Evolutionary conservation across 2,329 filamentous ascomycete genomes (phyloP), one percentile per base, ranked within the genome.

Genomic region (Nemania serpens): DNA sequence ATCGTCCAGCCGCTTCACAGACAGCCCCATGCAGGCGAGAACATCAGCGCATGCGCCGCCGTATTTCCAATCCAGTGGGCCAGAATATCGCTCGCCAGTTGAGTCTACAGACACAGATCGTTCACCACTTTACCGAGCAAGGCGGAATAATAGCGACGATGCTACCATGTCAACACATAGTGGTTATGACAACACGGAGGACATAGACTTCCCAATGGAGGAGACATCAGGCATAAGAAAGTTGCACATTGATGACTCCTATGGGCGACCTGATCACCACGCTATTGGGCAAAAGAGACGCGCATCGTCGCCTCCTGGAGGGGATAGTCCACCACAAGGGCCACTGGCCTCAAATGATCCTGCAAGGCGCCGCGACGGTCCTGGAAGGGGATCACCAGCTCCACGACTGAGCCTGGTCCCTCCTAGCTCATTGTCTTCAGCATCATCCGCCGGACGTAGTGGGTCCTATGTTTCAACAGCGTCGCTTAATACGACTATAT

Each of bases 141-240:
- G 76, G 61, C 77, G 82, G 55, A 82, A 80, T 34, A 83, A 84
- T 61, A 84, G 82, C 57, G 83, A 85, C 50, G 83, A 83, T 57
- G 77, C 76, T 13, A 78, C 77, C 1, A 65, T 74, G 25, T 80
- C 79, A 1, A 78, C 75, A 10, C 78, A 80, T 46, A 77, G 77
- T 9, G 78, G 76, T 63, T 80, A 79, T 58, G 79, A 81, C 1
- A 76, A 83, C n/a, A 76, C 79, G 22, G 83, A 84, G 10, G 83
- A 84, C 20, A 65, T 58, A 1, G 72, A 81, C 71, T 71, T 79
- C 65, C 66, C 82, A 67, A 68, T 78, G 82, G 70, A 85, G 70
- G 77, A 80, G 74, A 72, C 76, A 0, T 72, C 72, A 12, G 73
- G 76, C 7, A 70, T 79, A 55, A 71, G 73, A 29, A 74, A 73